Conservation (phyloP, 371 early-diverging fungal species). For the Lichtheimia corymbifera region DNA sequence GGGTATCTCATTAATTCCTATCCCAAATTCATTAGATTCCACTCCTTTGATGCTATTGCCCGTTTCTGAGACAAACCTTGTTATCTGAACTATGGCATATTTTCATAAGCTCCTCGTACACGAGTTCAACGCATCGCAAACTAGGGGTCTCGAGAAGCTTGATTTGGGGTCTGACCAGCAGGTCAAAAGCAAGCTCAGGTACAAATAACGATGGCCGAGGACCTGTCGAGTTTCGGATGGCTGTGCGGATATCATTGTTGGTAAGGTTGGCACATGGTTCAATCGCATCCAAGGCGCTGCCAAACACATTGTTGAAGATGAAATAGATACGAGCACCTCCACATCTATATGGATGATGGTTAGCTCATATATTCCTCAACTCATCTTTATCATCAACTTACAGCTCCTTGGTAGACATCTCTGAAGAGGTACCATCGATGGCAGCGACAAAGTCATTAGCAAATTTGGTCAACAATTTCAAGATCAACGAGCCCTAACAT, state of each 20-base stretch:
- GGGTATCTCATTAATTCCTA: conserved; percentile 83
- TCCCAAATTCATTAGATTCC: neutral
- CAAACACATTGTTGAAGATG: conserved; percentile 87
- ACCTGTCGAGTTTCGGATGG: conserved; percentile 90
- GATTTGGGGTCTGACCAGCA: conserved; percentile 84
- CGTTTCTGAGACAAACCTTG: conserved; percentile 41
- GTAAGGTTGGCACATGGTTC: conserved; percentile 77
- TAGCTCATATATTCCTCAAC: neutral
- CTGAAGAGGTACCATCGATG: conserved; percentile 81
- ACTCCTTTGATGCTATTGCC: neutral
- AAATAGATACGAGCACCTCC: conserved; percentile 92
- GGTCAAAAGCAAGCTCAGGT: conserved; percentile 88
- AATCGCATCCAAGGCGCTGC: conserved; percentile 75
- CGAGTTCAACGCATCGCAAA: conserved; percentile 82
- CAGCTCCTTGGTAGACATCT: conserved; percentile 90
- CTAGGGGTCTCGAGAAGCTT: conserved; percentile 80
- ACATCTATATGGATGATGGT: conserved; percentile 30
- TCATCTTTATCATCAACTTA: conserved; percentile 25
- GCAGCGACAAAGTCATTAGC: conserved; percentile 78
- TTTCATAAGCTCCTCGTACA: conserved; percentile 85
- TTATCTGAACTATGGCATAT: conserved; percentile 86
- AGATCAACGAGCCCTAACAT: conserved; percentile 62
- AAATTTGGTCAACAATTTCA: conserved; percentile 82
- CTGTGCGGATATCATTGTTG: conserved; percentile 83
- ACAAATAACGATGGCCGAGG: conserved; percentile 88